phyloP scores from a whole-genome alignment of 371 early-diverging fungal species.

The Actinomortierella ambigua region DNA sequence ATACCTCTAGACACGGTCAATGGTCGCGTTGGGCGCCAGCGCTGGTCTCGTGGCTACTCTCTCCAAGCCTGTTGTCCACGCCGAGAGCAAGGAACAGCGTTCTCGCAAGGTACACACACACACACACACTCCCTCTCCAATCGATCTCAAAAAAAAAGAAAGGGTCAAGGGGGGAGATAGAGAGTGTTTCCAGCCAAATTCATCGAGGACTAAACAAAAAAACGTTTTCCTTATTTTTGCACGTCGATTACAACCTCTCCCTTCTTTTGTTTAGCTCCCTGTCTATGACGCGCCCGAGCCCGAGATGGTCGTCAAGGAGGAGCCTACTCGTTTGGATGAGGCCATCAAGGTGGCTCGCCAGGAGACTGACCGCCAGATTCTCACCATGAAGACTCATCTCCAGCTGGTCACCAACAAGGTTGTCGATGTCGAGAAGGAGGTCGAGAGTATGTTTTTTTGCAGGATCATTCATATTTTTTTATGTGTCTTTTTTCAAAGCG shows the following conservation, averaged over 20 bases:
- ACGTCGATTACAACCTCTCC: too few species aligned
- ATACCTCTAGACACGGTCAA: conserved; percentile 27
- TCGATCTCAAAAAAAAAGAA: neutral
- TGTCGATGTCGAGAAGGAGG: conserved; percentile 45
- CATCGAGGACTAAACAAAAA: neutral
- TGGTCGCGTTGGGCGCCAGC: conserved; percentile 30
- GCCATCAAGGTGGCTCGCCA: conserved; percentile 37
- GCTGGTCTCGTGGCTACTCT: conserved; percentile 29
- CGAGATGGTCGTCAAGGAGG: conserved; percentile 45
- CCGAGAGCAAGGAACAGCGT: conserved; percentile 30
- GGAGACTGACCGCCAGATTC: conserved; percentile 44
- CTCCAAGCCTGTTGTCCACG: conserved; percentile 17
- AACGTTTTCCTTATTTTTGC: neutral
- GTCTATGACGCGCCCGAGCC: conserved; percentile 44
- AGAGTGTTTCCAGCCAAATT: neutral
- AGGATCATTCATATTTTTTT: neutral
- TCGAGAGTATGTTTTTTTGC: conserved; percentile 23
- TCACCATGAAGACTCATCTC: conserved; percentile 41
- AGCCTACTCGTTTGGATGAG: conserved; percentile 43
- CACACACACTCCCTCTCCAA: too few species aligned
- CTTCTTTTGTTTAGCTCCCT: conserved; percentile 39
- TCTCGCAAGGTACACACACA: conserved; percentile 23
- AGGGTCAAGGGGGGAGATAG: neutral
- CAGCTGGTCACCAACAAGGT: conserved; percentile 46
- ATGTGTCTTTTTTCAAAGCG: neutral